phyloP scores from a whole-genome alignment of 495 filamentous ascomycete genomes.

The Podospora tetraspora region DNA sequence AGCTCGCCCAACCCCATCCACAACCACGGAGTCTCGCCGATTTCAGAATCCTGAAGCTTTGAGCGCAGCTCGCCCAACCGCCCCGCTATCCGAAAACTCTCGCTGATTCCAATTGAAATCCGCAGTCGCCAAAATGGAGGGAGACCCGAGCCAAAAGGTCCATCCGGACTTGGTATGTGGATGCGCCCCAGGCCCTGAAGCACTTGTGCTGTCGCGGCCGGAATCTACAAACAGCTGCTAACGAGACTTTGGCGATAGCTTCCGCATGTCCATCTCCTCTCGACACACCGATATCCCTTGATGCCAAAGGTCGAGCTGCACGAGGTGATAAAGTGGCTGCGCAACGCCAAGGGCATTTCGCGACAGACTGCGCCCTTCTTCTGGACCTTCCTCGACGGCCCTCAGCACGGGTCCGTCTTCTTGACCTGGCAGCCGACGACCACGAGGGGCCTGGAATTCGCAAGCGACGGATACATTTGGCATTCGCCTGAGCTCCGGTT shows the following conservation, averaged over 20 bases:
- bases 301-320: slow-evolving; percentile 60
- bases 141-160: slow-evolving; percentile 34
- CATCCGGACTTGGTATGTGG: slow-evolving; percentile 31
- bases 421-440: slow-evolving; percentile 79
- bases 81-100: background rate
- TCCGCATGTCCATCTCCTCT: slow-evolving; percentile 81
- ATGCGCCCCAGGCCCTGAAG: background rate
- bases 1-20: background rate
- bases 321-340: slow-evolving; percentile 69
- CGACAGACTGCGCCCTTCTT: slow-evolving; percentile 71
- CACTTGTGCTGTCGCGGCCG: background rate
- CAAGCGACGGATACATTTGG: slow-evolving; percentile 92
- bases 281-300: slow-evolving; percentile 64
- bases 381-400: slow-evolving; percentile 85
- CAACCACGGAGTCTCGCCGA: background rate
- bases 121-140: slow-evolving; percentile 20
- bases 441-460: slow-evolving; percentile 60
- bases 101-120: background rate
- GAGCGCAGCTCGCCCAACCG: background rate
- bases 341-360: slow-evolving; percentile 72
- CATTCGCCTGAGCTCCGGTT: slow-evolving; percentile 67
- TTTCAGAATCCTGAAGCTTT: background rate
- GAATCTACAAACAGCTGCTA: slow-evolving; percentile 4
- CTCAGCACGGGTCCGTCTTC: slow-evolving; percentile 71
- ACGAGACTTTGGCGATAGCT: slow-evolving; percentile 46